phyloP scores from a whole-genome alignment of 1,284 basidiomycete genomes.

The Rhizoctonia solani region DNA sequence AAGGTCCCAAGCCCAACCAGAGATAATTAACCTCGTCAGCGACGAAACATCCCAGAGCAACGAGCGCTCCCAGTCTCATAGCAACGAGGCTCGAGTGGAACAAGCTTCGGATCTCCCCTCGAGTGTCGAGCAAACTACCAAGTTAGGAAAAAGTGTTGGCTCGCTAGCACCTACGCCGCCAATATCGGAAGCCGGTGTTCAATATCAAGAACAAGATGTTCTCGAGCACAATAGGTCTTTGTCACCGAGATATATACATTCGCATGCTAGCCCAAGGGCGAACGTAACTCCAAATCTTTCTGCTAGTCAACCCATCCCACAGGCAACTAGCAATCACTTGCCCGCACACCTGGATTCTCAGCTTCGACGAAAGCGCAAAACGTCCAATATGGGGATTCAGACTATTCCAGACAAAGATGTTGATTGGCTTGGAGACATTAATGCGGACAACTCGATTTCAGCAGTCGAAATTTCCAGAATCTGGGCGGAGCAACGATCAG shows the following conservation, averaged over 20 bases:
- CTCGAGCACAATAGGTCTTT: not conserved
- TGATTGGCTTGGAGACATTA: constrained; percentile 12
- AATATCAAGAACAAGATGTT: not conserved
- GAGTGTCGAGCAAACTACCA: too few relatives aligned
- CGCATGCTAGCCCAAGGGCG: too few relatives aligned
- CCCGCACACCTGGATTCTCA: too few relatives aligned
- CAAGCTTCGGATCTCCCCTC: too few relatives aligned
- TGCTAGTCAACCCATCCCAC: not conserved
- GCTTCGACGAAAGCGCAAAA: not conserved
- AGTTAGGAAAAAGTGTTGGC: too few relatives aligned
- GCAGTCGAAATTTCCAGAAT: constrained; percentile 20
- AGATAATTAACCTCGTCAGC: not conserved
- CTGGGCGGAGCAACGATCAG: not conserved
- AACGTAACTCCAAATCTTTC: too few relatives aligned
- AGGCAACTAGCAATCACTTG: not conserved
- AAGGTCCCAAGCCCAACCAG: not conserved
- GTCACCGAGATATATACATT: too few relatives aligned
- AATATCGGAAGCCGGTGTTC: not conserved
- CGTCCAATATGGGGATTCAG: constrained; percentile 7
- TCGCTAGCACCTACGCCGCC: not conserved
- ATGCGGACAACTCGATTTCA: constrained; percentile 12
- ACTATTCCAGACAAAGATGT: not conserved
- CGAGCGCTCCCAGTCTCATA: not conserved
- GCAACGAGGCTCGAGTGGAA: not conserved
- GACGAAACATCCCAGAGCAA: not conserved